Evolutionary conservation across 169 alveolate genomes (phyloP).

Genomic region (Plasmodium gallinaceum): DNA sequence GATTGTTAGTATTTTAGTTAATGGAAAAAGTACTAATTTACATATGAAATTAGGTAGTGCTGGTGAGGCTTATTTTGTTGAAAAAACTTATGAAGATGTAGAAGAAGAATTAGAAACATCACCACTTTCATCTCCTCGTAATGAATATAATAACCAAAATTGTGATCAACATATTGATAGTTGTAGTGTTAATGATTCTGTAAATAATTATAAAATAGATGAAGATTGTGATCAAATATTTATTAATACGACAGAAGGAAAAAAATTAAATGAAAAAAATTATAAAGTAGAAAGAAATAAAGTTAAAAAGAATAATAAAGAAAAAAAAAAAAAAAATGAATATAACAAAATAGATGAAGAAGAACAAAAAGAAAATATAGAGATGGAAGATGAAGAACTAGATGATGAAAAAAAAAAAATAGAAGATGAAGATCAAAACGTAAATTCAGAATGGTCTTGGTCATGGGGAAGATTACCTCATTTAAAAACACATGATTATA

Average conservation of each 20-base stretch:
- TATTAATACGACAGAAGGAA: constrained; percentile 5
- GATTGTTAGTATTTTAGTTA: constrained; percentile 92
- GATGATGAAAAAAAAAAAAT: constrained; percentile 3
- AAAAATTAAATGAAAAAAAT: constrained; percentile 21
- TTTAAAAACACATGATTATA: constrained; percentile 33
- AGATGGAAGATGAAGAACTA: background rate
- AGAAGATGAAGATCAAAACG: constrained; percentile 41
- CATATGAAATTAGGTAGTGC: constrained; percentile 96
- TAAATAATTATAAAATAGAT: constrained; percentile 32
- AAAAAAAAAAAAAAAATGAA: constrained; percentile 9
- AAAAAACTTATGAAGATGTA: constrained; percentile 84
- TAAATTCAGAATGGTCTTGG: constrained; percentile 77
- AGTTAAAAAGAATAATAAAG: background rate
- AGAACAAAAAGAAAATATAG: background rate
- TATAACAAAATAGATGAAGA: background rate
- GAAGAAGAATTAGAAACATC: constrained; percentile 77
- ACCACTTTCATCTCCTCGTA: constrained; percentile 62
- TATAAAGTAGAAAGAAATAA: constrained; percentile 19
- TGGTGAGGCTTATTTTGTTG: constrained; percentile 96
- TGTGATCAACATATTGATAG: constrained; percentile 53
- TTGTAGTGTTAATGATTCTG: constrained; percentile 41
- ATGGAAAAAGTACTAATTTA: constrained; percentile 92
- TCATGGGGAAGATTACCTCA: constrained; percentile 78
- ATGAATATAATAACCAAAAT: constrained; percentile 33
- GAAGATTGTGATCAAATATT: constrained; percentile 28